Base-by-base conservation (phyloP, 768 basidiomycete genomes). In the Albatrellus ellisii region DNA sequence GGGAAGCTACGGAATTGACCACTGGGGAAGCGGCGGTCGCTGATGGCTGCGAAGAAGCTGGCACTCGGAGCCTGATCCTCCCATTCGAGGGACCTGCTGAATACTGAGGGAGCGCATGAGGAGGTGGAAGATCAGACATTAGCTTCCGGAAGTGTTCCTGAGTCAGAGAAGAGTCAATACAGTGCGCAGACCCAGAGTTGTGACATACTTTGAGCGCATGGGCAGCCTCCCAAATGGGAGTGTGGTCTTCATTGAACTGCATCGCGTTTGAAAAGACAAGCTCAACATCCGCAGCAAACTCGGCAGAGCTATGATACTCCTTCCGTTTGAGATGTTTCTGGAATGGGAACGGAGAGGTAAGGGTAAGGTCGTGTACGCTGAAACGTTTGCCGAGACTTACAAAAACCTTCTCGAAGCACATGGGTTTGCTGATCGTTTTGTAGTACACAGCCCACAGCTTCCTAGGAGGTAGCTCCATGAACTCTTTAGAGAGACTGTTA, bases 231-330 rank as follows among this genome's bases (percentile, higher is more conserved):
- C 83, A 89, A 22, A 90, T 84, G 42, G 61, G 70, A 21, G 81
- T 86, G 54, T 82, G 77, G 22, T 94, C 90, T 54, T 75, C 77
- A 52, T 97, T 97, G 62, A 91, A 97, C 44, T 71, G 61, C 57
- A 87, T 67, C 8, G 90, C 92, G 56, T 97, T 97, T 6, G 76
- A 72, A 61, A 91, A 94, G 20, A 97, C 82, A 31, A 91, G 70
- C 52, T 91, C 87, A 11, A 92, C 81, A 45, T 97, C 92, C 7
- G 73, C 74, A 33, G 81, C 79, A 54, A 92, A 94, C 20, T 82
- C 79, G 4, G 70, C 65, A 4, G 73, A 62, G 2, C 67, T 71
- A 17, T 56, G 53, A 55, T 94, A 97, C 50, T 83, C 79, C 56
- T 88, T 84, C 43, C 74, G 74, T 54, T 86, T 80, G 48, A 94